Conservation (phyloP, 1,284 basidiomycete species). For the Vanrija pseudolonga region DNA sequence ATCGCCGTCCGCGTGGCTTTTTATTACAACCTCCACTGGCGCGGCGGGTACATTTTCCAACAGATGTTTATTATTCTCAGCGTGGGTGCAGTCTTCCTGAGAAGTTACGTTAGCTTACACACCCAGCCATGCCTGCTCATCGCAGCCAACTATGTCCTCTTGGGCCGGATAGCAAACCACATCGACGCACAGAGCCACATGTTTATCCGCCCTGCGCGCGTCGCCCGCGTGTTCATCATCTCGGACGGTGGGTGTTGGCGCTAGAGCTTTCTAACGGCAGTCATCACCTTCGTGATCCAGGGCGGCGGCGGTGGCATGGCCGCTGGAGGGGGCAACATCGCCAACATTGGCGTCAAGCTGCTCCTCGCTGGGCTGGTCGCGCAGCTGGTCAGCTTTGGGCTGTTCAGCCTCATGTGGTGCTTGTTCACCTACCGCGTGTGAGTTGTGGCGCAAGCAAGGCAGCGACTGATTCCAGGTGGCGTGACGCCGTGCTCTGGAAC, state of each 20-base stretch:
- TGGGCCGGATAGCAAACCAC: slow-evolving; percentile 59
- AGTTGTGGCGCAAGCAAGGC: slow-evolving; percentile 9
- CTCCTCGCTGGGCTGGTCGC: slow-evolving; percentile 60
- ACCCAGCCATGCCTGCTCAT: slow-evolving; percentile 66
- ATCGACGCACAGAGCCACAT: slow-evolving; percentile 52
- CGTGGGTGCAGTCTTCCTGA: too few species aligned
- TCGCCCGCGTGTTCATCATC: slow-evolving; percentile 29
- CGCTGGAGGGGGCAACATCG: slow-evolving; percentile 29
- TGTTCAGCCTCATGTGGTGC: slow-evolving; percentile 59
- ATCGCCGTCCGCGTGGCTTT: background rate
- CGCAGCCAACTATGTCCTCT: slow-evolving; percentile 63
- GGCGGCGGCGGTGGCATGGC: slow-evolving; percentile 47
- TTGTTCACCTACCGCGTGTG: slow-evolving; percentile 59
- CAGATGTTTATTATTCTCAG: background rate
- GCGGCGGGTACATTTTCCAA: background rate
- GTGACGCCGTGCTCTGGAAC: background rate
- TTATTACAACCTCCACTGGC: background rate
- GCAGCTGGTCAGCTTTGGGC: slow-evolving; percentile 60
- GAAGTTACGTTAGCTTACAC: too few species aligned
- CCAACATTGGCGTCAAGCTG: slow-evolving; percentile 50
- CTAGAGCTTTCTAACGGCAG: slow-evolving; percentile 1
- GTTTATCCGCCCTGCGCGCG: slow-evolving; percentile 19
- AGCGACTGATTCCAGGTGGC: background rate
- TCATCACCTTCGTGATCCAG: slow-evolving; percentile 62
- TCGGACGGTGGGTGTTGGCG: slow-evolving; percentile 53